A percentile compares a stretch with the other conserved stretches of the same genome.
phyloP scores from a whole-genome alignment of 202 grass and related monocot genomes.

The Digitaria exilis region DNA sequence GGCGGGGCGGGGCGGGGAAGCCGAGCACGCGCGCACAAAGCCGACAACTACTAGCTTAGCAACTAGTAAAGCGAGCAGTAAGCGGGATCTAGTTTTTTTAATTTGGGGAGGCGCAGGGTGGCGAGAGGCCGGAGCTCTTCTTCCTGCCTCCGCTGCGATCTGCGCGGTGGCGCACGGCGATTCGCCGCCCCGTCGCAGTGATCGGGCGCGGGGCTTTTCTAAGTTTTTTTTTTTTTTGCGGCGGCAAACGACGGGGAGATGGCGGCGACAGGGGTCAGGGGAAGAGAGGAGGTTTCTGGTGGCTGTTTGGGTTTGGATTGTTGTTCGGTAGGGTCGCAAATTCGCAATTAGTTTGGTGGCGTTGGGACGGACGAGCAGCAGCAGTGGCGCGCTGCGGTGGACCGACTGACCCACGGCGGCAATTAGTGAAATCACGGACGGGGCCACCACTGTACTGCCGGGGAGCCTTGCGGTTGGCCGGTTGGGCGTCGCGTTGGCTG shows the following conservation, averaged over 20 bases:
- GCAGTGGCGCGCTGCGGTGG: neutral
- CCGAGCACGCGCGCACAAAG: neutral
- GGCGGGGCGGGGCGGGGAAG: neutral
- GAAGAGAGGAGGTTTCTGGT: neutral
- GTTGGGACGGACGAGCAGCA: neutral
- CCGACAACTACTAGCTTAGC: neutral
- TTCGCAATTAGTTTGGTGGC: constrained; percentile 26
- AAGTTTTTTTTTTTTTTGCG: neutral
- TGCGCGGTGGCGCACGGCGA: constrained; percentile 16
- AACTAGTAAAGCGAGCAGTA: neutral
- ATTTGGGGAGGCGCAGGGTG: neutral
- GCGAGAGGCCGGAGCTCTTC: neutral
- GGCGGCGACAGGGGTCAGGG: neutral
- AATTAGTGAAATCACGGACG: constrained; percentile 31
- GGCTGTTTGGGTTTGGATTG: neutral
- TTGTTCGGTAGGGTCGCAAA: constrained; percentile 37
- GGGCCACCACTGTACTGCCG: neutral
- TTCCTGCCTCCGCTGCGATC: neutral
- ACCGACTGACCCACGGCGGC: neutral
- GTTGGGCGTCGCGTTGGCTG: neutral
- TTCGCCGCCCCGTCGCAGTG: constrained; percentile 8
- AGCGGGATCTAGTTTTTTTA: neutral
- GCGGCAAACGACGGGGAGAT: neutral
- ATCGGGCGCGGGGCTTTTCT: constrained; percentile 12
- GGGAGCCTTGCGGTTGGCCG: neutral